A percentile compares a stretch with the other conserved stretches of the same genome.
phyloP scores from a whole-genome alignment of 208 protist genomes.

The Acanthamoeba pearcei region DNA sequence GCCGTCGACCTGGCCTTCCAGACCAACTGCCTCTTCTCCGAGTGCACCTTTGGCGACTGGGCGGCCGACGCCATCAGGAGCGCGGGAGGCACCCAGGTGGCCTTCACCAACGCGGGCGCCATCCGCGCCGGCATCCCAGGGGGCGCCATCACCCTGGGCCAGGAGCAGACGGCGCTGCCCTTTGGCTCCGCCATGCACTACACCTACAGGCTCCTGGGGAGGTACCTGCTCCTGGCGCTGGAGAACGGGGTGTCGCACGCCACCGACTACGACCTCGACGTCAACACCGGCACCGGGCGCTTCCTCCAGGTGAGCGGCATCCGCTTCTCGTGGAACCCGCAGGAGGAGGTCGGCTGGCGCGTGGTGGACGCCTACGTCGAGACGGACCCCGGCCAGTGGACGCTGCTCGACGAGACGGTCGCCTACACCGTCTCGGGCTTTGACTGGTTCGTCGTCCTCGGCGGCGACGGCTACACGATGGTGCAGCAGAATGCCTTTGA shows the following conservation, averaged over 20 bases:
- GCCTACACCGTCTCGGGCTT: constrained; percentile 15
- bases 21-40: constrained; percentile 43
- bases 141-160: constrained; percentile 25
- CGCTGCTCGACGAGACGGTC: neutral
- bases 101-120: neutral
- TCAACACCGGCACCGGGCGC: constrained; percentile 28
- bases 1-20: constrained; percentile 23
- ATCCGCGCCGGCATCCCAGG: neutral
- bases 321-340: neutral
- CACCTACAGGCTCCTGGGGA: constrained; percentile 60
- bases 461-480: constrained; percentile 59
- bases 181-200: constrained; percentile 23
- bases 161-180: constrained; percentile 65
- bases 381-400: neutral
- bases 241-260: constrained; percentile 23
- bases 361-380: constrained; percentile 37
- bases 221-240: constrained; percentile 27
- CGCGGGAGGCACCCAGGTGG: constrained; percentile 31
- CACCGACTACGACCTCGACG: neutral
- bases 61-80: constrained; percentile 11
- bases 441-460: constrained; percentile 26
- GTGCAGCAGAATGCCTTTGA: neutral
- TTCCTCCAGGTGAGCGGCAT: constrained; percentile 59
- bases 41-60: constrained; percentile 28
- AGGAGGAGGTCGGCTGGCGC: neutral